Conservation (phyloP, 176 grass and related monocot species). For the Poa pratensis region DNA sequence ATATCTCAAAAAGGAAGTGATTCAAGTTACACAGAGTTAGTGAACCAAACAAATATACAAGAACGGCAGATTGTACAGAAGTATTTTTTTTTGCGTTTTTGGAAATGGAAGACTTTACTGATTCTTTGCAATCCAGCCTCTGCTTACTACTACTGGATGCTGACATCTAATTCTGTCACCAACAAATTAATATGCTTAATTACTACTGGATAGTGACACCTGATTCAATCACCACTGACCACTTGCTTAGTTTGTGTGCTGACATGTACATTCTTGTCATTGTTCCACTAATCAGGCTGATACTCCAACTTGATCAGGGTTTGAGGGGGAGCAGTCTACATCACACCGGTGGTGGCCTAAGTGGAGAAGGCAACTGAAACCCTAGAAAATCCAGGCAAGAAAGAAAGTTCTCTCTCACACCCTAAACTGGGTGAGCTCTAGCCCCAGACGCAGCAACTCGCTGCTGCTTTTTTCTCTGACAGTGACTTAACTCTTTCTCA, state of each 20-base stretch:
- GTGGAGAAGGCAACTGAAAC: conserved; percentile 49
- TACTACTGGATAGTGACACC: neutral
- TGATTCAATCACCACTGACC: conserved; percentile 40
- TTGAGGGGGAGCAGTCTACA: conserved; percentile 5
- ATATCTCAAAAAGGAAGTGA: neutral
- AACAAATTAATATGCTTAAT: neutral
- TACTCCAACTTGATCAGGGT: conserved; percentile 1
- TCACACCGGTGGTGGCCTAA: conserved; percentile 33
- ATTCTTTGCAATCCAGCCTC: neutral
- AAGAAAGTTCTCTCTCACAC: neutral
- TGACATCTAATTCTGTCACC: neutral
- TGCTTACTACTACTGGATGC: neutral
- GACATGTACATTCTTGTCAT: conserved; percentile 7
- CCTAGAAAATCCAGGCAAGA: conserved; percentile 30
- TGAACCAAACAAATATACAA: neutral
- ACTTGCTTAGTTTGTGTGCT: conserved; percentile 4
- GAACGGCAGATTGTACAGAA: neutral
- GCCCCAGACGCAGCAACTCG: conserved; percentile 40
- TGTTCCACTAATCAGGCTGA: conserved; percentile 33
- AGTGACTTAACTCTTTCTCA: conserved; percentile 37
- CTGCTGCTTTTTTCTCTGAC: conserved; percentile 30
- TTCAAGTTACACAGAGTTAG: neutral
- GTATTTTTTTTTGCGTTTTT: neutral
- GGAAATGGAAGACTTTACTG: neutral
- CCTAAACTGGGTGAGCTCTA: conserved; percentile 30